Evolutionary conservation across 2,329 filamentous ascomycete species (phyloP).

Genomic region (Colletotrichum sp.): DNA sequence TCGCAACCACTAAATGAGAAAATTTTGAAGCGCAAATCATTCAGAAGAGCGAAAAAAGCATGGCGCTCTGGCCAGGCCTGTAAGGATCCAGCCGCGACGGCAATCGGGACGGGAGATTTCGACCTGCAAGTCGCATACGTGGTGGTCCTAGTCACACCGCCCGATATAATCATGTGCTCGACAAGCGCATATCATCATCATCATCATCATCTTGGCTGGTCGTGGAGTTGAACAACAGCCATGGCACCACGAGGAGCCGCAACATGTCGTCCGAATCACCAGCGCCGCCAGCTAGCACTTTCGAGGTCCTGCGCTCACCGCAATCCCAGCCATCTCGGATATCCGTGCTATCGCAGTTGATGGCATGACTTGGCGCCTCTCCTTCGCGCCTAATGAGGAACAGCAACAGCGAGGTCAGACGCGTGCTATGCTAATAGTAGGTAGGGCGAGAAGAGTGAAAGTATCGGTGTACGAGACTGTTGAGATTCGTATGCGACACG

Average conservation of each 20-base stretch:
- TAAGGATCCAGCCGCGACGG: neutral
- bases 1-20: neutral
- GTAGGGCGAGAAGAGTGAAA: neutral
- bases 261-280: neutral
- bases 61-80: neutral
- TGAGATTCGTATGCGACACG: neutral
- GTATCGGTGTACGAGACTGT: neutral
- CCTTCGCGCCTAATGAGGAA: neutral
- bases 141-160: neutral
- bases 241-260: conserved; percentile 1
- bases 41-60: neutral
- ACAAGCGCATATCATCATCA: conserved; percentile 4
- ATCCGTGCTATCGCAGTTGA: neutral
- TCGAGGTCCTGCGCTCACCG: neutral
- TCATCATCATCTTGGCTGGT: neutral
- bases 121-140: conserved; percentile 7
- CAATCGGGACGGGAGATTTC: conserved; percentile 10
- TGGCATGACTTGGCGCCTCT: neutral
- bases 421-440: neutral
- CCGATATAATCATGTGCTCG: conserved; percentile 8
- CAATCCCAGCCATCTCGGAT: neutral
- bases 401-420: conserved; percentile 1
- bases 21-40: neutral
- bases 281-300: neutral
- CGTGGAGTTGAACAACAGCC: neutral